Evolutionary conservation across 2,329 filamentous ascomycete genomes (phyloP), one percentile per base, ranked within the genome.

Genomic region (Apiospora phragmitis): DNA sequence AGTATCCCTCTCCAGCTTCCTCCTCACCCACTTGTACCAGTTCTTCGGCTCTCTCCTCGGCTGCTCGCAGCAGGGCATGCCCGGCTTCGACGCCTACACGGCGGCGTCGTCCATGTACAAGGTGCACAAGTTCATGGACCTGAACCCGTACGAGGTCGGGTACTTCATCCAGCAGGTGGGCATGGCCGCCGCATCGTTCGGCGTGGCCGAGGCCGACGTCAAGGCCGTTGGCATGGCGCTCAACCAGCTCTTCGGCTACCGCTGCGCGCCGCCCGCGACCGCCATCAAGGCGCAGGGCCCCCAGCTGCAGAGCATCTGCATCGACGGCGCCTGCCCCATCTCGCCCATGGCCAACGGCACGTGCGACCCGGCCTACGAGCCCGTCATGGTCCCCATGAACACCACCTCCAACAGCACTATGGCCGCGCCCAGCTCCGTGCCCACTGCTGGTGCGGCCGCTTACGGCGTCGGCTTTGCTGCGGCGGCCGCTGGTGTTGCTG

Each of bases 111-210:
- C 82, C 73, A 85, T 86, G 84, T 88, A 86, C 79, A 75, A 85
- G 65, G 85, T 87, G 0, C 88, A 90, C 81, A 87, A 87, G 77
- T 89, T 87, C 82, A 91, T 91, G 89, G 83, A 82, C 70, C 84
- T 91, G 65, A 80, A 85, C 75, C 76, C 80, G 38, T 77, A 80
- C 69, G 83, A 91, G 76, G 78, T 89, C 49, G 84, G 83, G 41
- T 91, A 90, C 81, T 91, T 91, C 81, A 87, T 90, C 76, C 73
- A 82, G 59, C 88, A 91, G 78, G 86, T 91, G 70, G 87, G 83
- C 38, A 78, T 89, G 16, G 83, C 89, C 6, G 88, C 86, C 8
- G 80, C 84, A 47, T 89, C 87, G 1, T 89, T 91, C 74, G 89
- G 89, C 51, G 88, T 91, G 55, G 81, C 85, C n/a, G 74, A 83